These are phyloP conservation scores for Heracleum sosnowskyi DNA, from an alignment of 129 eudicot genomes.

Conservation along the genomic window DNA sequence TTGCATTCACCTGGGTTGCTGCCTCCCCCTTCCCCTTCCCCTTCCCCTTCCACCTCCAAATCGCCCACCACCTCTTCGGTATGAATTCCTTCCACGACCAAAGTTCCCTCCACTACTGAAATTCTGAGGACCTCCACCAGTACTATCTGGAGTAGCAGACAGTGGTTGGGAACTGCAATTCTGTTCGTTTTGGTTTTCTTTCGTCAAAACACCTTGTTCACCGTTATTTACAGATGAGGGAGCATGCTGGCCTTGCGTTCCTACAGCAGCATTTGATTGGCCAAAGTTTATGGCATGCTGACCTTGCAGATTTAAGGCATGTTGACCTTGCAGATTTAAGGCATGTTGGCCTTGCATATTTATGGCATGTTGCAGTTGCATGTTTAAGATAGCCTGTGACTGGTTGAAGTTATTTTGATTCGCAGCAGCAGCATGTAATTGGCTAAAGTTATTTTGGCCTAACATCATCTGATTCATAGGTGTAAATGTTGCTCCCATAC, in stretches of 20 bases:
- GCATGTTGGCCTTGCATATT: constrained; percentile 10
- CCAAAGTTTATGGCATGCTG: constrained; percentile 11
- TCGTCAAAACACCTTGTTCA: constrained; percentile 23
- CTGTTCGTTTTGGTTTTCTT: constrained; percentile 20
- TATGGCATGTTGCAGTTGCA: background rate
- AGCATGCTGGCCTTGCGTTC: constrained; percentile 2
- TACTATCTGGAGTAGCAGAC: background rate
- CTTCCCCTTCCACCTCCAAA: constrained; percentile 3
- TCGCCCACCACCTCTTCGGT: background rate
- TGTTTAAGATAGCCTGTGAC: constrained; percentile 1
- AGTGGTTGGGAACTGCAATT: background rate
- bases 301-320: background rate
- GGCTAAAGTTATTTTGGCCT: constrained; percentile 2
- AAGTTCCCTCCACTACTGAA: background rate
- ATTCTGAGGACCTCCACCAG: constrained; percentile 3
- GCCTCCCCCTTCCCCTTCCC: constrained; percentile 5
- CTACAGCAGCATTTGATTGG: constrained; percentile 1
- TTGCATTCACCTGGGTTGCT: background rate
- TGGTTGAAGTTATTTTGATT: background rate
- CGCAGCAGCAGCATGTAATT: background rate
- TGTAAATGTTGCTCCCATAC: constrained; percentile 25
- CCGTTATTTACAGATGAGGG: constrained; percentile 23
- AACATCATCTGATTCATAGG: constrained; percentile 33
- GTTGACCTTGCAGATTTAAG: background rate
- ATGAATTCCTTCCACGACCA: constrained; percentile 7